Base-by-base conservation (phyloP, 192 early-diverging fungal species). In the Entomortierella chlamydospora region DNA sequence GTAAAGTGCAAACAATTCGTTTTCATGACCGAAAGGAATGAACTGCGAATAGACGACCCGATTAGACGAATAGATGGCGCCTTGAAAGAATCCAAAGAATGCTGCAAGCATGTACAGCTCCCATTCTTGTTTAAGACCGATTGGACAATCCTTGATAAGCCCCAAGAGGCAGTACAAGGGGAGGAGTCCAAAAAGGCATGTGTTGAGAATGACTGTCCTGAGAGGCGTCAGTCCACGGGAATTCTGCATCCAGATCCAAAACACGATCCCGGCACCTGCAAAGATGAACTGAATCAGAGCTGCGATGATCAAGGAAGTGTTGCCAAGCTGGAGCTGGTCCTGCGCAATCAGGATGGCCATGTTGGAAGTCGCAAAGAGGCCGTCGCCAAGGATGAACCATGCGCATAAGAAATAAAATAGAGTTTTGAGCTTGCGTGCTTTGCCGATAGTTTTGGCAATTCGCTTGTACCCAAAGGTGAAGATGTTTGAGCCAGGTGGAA, bases 341-440 rank as follows among this genome's bases (percentile, higher is more conserved):
- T 84, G 88, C 9, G 80, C 88, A 68, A 83, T 92, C 42, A 91
- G 72, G 18, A 87, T 83, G 42, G 86, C 87, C 72, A 87, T 86
- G 50, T 83, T 85, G 49, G 68, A 81, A 0, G 89, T 76, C 1
- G 91, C 88, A 17, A 60, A 85, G 22, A 91, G 86, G 12, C 83
- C 89, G 59, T 94, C 93, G 2, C 89, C 84, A 58, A 89, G 88
- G 65, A 93, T 81, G 67, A 92, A 92, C 86, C 90, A 94, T 5
- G 86, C 83, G 20, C 90, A 55, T 15, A 94, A 81, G 63, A 91
- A 92, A 31, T 82, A 72, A 57, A 91, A 91, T 8, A 87, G 64
- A 18, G 86, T 81, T n/a, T 80, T 49, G 2, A 93, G 83, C 51
- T 88, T 64, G 23, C 83, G 74, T 17, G 86, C 87, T 54, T 86